A percentile compares a stretch with the other conserved stretches of the same genome.
These are phyloP conservation scores for Bassia scoparia DNA, from an alignment of 148 eudicot genomes.

Conservation along the genomic window DNA sequence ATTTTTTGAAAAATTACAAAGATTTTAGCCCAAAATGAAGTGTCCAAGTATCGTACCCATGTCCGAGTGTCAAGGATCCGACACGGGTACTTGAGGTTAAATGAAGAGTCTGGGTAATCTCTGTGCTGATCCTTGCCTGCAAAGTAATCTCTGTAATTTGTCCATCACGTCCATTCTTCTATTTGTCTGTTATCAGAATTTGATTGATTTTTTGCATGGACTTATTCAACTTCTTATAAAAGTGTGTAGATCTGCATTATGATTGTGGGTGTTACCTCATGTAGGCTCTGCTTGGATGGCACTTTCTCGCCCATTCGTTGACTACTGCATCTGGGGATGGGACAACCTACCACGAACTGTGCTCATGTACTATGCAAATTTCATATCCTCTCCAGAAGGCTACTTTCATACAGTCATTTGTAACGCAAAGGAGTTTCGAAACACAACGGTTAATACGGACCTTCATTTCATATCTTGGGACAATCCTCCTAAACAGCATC, in stretches of 20 bases:
- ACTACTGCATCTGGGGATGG: constrained; percentile 68
- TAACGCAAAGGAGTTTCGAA: constrained; percentile 46
- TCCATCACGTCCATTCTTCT: neutral
- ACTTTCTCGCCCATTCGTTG: constrained; percentile 49
- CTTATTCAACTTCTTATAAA: neutral
- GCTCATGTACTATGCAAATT: constrained; percentile 58
- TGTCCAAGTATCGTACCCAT: too few relatives aligned
- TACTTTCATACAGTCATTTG: constrained; percentile 58
- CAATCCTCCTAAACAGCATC: constrained; percentile 60
- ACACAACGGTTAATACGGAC: constrained; percentile 55
- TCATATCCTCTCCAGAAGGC: constrained; percentile 58
- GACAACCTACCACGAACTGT: constrained; percentile 53
- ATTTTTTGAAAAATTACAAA: too few relatives aligned
- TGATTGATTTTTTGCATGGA: neutral
- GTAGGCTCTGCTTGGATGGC: constrained; percentile 63
- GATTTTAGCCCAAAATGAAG: too few relatives aligned
- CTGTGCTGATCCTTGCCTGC: too few relatives aligned
- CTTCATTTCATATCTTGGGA: constrained; percentile 63
- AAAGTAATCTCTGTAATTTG: too few relatives aligned
- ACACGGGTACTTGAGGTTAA: too few relatives aligned
- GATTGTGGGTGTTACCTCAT: neutral
- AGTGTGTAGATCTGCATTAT: neutral
- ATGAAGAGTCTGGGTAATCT: too few relatives aligned
- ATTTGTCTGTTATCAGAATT: neutral
- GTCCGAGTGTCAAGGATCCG: too few relatives aligned